Conservation (phyloP, 176 grass and related monocot genomes). For the Phyllostachys edulis region DNA sequence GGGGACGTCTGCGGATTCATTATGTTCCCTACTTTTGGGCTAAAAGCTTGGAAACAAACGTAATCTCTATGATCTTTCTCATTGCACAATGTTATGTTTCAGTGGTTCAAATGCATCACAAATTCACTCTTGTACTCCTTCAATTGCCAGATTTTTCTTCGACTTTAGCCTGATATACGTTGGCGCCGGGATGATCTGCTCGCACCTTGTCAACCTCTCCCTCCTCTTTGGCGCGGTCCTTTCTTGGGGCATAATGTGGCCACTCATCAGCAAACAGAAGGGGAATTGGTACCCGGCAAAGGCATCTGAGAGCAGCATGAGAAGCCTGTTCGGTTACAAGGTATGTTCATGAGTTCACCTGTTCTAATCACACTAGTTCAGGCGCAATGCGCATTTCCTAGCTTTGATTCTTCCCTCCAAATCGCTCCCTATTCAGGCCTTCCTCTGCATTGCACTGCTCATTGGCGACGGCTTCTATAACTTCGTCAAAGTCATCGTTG, state of each 20-base stretch:
- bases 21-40: slow-evolving; percentile 89
- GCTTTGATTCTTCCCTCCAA: background rate
- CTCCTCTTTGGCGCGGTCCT: slow-evolving; percentile 80
- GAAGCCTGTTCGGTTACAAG: slow-evolving; percentile 91
- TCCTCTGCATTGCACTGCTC: slow-evolving; percentile 90
- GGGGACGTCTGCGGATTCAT: slow-evolving; percentile 79
- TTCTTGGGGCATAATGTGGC: slow-evolving; percentile 97
- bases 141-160: slow-evolving; percentile 75
- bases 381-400: background rate
- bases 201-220: slow-evolving; percentile 91
- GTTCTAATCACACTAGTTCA: background rate
- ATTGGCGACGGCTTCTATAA: slow-evolving; percentile 93
- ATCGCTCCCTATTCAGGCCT: slow-evolving; percentile 45
- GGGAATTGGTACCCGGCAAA: slow-evolving; percentile 76
- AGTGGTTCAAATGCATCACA: background rate
- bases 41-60: slow-evolving; percentile 92
- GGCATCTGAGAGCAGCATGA: slow-evolving; percentile 64
- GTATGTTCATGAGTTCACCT: slow-evolving; percentile 19
- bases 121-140: background rate
- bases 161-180: slow-evolving; percentile 97
- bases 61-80: slow-evolving; percentile 27
- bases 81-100: background rate
- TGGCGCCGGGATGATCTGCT: slow-evolving; percentile 95
- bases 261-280: slow-evolving; percentile 70
- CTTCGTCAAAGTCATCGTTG: slow-evolving; percentile 71